A percentile compares a stretch with the other conserved stretches of the same genome.
These are phyloP conservation scores for Kuraishia molischiana DNA, from an alignment of 805 yeast genomes.

Conservation along the genomic window DNA sequence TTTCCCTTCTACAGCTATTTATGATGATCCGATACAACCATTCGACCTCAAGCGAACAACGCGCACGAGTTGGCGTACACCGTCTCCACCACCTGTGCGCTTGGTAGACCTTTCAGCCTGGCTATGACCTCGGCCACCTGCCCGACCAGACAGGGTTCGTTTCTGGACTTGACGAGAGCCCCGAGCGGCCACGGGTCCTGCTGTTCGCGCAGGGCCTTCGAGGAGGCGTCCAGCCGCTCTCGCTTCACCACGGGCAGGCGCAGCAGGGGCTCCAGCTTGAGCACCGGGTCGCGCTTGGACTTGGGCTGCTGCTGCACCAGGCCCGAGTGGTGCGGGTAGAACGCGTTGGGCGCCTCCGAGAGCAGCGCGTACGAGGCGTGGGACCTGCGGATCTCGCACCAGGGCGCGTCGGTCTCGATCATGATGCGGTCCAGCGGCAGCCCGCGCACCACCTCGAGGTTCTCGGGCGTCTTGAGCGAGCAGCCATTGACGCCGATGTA, in stretches of 20 bases:
- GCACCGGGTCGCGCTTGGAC: slow-evolving; percentile 11
- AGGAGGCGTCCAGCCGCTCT: slow-evolving; percentile 29
- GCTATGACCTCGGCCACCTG: slow-evolving; percentile 67
- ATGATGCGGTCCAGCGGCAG: slow-evolving; percentile 68
- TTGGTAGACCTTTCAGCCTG: slow-evolving; percentile 29
- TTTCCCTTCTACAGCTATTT: too few species aligned
- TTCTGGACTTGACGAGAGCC: slow-evolving; percentile 69
- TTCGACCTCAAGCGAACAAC: slow-evolving; percentile 37
- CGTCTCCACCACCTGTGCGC: slow-evolving; percentile 32
- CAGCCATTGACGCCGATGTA: slow-evolving; percentile 89
- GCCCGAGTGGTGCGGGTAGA: slow-evolving; percentile 32
- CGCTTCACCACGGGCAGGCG: slow-evolving; percentile 62
- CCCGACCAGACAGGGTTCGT: slow-evolving; percentile 86
- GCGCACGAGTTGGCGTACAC: slow-evolving; percentile 43
- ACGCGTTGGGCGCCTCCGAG: slow-evolving; percentile 43
- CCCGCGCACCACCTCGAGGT: slow-evolving; percentile 48
- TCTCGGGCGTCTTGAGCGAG: slow-evolving; percentile 72
- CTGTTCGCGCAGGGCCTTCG: not conserved
- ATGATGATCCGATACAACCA: too few species aligned
- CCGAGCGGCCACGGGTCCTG: slow-evolving; percentile 5
- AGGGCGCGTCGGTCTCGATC: slow-evolving; percentile 95
- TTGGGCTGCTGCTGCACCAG: slow-evolving; percentile 4
- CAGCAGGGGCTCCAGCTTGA: slow-evolving; percentile 35
- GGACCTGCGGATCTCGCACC: slow-evolving; percentile 90
- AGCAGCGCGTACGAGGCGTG: slow-evolving; percentile 64